Evolutionary conservation across 1,139 yeast genomes (phyloP).

Genomic region (Hemisphaericaspora xylofermentans): DNA sequence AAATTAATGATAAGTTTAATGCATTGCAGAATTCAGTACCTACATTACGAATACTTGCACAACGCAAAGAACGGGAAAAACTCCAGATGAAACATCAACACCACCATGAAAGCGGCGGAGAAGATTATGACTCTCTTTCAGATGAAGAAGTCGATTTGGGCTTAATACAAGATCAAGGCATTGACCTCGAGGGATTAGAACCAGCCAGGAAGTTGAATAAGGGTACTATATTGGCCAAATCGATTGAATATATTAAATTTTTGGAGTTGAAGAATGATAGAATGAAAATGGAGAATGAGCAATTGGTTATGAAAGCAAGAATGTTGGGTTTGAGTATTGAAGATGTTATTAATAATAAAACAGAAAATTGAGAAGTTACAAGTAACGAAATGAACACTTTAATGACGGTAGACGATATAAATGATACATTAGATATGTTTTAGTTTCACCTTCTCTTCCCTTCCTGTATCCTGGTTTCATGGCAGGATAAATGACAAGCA

Average conservation of each 20-base stretch:
- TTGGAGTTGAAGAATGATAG: conserved; percentile 39
- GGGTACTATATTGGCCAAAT: conserved; percentile 45
- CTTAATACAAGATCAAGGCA: conserved; percentile 13
- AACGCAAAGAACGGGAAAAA: conserved; percentile 19
- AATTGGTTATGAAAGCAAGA: conserved; percentile 23
- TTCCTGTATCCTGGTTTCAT: no score
- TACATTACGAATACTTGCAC: conserved; percentile 34
- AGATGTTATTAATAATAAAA: conserved; percentile 6
- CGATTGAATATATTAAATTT: conserved; percentile 45
- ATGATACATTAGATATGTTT: not conserved
- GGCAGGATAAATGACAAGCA: no score
- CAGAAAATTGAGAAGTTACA: no score
- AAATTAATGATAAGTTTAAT: conserved; percentile 44
- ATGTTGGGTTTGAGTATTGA: conserved; percentile 21
- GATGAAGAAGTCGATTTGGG: conserved; percentile 15
- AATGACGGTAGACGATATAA: not conserved
- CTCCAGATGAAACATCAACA: conserved; percentile 11
- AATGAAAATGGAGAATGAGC: conserved; percentile 35
- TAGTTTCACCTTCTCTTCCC: no score
- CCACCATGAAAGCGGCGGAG: conserved; percentile 8
- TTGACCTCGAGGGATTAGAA: conserved; percentile 43
- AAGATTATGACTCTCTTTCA: conserved; percentile 14
- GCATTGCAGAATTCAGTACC: conserved; percentile 45
- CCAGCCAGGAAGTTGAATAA: conserved; percentile 47
- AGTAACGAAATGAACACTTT: no score